Conservation (phyloP, 176 grass and related monocot species). For the Chrysopogon serrulatus region DNA sequence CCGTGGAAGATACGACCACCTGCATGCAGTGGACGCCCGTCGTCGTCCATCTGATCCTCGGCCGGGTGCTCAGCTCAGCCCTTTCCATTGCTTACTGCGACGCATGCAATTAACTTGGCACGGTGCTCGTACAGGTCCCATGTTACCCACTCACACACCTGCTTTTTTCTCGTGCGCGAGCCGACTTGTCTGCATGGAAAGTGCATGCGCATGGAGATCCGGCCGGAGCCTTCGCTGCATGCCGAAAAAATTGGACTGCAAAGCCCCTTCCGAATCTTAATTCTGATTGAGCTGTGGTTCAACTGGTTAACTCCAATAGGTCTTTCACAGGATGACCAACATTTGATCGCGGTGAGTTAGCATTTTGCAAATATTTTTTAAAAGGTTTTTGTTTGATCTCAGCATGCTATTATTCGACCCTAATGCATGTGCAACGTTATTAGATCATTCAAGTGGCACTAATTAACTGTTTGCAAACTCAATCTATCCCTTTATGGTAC, state of each 20-base stretch:
- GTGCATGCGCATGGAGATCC: not conserved
- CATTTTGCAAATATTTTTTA: too few relatives aligned
- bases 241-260: not conserved
- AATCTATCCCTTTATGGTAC: too few relatives aligned
- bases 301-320: too few relatives aligned
- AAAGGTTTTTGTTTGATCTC: too few relatives aligned
- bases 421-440: too few relatives aligned
- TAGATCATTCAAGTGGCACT: too few relatives aligned
- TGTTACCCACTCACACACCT: not conserved
- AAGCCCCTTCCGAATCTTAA: not conserved
- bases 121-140: constrained; percentile 5
- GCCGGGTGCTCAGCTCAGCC: too few relatives aligned
- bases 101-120: not conserved
- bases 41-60: not conserved
- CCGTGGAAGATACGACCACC: constrained; percentile 1
- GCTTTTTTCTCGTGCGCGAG: constrained; percentile 21
- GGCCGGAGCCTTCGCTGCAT: not conserved
- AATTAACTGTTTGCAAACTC: too few relatives aligned
- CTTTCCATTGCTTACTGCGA: not conserved
- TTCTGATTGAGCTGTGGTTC: too few relatives aligned
- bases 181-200: not conserved
- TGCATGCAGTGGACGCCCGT: constrained; percentile 1
- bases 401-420: too few relatives aligned
- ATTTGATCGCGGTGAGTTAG: too few relatives aligned
- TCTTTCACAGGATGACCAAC: too few relatives aligned